Evolutionary conservation across 2,329 filamentous ascomycete species (phyloP), one percentile per base, ranked within the genome.

Genomic region (Pseudogymnoascus sp.): DNA sequence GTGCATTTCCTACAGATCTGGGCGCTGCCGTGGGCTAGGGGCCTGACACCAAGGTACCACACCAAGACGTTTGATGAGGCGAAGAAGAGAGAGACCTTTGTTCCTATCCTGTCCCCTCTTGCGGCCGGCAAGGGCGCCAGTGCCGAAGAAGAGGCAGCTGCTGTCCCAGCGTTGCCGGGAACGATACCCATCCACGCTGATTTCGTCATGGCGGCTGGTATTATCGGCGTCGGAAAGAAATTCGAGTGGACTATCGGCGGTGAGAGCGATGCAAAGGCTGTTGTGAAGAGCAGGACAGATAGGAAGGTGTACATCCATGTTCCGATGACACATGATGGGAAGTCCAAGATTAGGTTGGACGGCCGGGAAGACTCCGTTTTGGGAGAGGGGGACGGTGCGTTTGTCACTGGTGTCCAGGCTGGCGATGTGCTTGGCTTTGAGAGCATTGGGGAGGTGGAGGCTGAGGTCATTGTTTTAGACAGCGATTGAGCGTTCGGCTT

Each of bases 1-100:
- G 88, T 90, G 11, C 90, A 95, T 71, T 95, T 95, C 70, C 76
- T 96, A 34, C 91, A 96, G 74, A 95, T 96, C 68, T 96, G 90
- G 91, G 90, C 87, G 1, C 77, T 90, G 58, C 90, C 90, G 0
- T 92, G 90, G 82, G 85, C 85, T 72, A 76, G 79, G 20, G 87
- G 89, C 0, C 78, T 96, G 57, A 79, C 80, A 54, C 91, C 91
- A 1, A 79, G 82, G 38, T 96, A 96, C 71, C 88, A 91, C 73
- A 94, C 89, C 4, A 80, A 79, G 63, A 81, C 83, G 64, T 95
- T 91, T 67, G 74, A 78, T 58, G 90, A 95, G 57, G 87, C 85
- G 62, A 79, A 81, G 63, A 95, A 95, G 79, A 78, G 80, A 62
- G 79, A 85, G 68, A 82, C 74, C 14, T 87, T 95, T 66, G 82